Evolutionary conservation across 768 basidiomycete species (phyloP).

Genomic region (Coprinellus micaceus): DNA sequence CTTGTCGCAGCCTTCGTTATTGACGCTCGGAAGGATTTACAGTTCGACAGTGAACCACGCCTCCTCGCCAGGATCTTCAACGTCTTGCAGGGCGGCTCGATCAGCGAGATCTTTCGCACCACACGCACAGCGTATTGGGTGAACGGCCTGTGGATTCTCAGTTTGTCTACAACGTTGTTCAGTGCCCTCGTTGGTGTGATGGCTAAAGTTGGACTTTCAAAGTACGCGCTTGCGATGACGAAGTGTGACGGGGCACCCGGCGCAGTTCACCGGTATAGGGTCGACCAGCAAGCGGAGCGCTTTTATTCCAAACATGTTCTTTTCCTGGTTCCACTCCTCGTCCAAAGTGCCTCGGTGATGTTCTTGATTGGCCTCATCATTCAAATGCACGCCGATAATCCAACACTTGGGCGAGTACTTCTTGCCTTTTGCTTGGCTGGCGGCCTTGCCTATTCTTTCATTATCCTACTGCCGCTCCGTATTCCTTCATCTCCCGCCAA

Average conservation of each 20-base stretch:
- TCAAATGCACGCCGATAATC: background rate
- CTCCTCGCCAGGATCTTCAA: slow-evolving; percentile 8
- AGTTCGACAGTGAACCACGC: slow-evolving; percentile 14
- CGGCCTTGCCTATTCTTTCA: background rate
- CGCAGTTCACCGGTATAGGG: slow-evolving; percentile 16
- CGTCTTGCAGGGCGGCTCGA: background rate
- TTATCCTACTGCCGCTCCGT: background rate
- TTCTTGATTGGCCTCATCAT: slow-evolving; percentile 17
- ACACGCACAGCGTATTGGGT: slow-evolving; percentile 14
- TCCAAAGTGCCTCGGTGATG: slow-evolving; percentile 16
- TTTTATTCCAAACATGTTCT: slow-evolving; percentile 14
- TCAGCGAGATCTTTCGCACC: slow-evolving; percentile 6
- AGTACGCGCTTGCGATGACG: slow-evolving; percentile 13
- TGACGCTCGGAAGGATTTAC: slow-evolving; percentile 16
- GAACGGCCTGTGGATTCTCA: slow-evolving; percentile 24
- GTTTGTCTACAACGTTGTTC: slow-evolving; percentile 20
- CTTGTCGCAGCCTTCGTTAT: slow-evolving; percentile 18
- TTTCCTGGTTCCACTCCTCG: slow-evolving; percentile 13
- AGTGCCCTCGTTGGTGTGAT: slow-evolving; percentile 26
- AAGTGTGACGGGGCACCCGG: slow-evolving; percentile 15
- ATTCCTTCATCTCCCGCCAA: background rate
- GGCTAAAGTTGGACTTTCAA: slow-evolving; percentile 18
- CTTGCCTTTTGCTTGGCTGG: background rate
- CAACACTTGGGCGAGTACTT: background rate
- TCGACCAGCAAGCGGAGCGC: slow-evolving; percentile 13